Base-by-base conservation (phyloP, 306 rosid genomes). In the Vigna radiata region DNA sequence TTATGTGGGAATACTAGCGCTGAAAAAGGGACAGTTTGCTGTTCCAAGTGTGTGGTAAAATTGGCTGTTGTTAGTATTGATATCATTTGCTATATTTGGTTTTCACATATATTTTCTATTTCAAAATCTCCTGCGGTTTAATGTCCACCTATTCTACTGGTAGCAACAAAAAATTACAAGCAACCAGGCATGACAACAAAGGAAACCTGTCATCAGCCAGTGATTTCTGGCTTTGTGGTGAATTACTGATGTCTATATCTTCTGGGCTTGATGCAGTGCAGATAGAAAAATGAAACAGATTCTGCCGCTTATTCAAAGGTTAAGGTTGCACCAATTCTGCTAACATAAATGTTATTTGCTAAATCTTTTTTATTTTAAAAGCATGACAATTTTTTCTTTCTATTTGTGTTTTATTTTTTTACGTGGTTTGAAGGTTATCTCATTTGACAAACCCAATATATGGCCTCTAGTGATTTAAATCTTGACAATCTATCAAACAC, bases 31-130 rank as follows among this genome's bases (percentile, higher is more conserved):
- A 33, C 31, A 53, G 46, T 11, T 43, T 53, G 41, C 69, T 53
- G 23, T 49, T 61, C 49, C 15, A 37, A 50, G 48, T 71, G 59
- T 29, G 59, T 77, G 70, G 70, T 44, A 50, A 56, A 77, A 77
- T 43, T 68, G 61, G 44, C 27, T 4, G 17, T 41, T 56, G 68
- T 55, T 41, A 23, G 44, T 47, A 58, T 47, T 39, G 41, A 50
- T 69, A 56, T n/a, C 11, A 17, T 2, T 7, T 60, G 72, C 10
- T 21, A 49, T 15, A 79, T 52, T 60, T 60, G 36, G 50, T 49
- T 11, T 53, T 49, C 61, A 47, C 36, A 14, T 44, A 23, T 10
- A 41, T 63, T 72, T 63, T 12, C 49, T 44, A 10, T 44, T n/a
- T 16, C 29, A 64, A 54, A 80, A 80, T 66, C 75, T 65, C 62